Evolutionary conservation across 1,284 basidiomycete species (phyloP), one percentile per base, ranked within the genome.

Genomic region (Marasmius tenuissimus): DNA sequence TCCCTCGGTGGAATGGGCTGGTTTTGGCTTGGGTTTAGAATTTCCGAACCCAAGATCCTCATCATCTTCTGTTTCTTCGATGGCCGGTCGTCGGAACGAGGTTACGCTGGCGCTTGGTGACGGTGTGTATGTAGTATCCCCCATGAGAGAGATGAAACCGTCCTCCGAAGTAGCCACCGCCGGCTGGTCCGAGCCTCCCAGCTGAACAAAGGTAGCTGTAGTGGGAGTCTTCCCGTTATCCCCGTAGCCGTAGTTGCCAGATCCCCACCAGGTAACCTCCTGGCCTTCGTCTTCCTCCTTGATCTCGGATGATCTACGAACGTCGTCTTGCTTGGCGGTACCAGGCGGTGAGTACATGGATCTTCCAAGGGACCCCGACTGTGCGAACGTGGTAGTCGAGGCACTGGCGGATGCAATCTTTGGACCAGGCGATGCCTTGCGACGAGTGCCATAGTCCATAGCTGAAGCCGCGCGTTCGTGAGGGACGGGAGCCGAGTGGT

Each of bases 1-100:
- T 51, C 61, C 66, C 52, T 68, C 72, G 55, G 72, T 68, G 22
- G 68, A 68, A 16, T 71, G 68, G 4, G 70, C 68, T 57, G 78
- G 76, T 61, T 76, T 78, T 42, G 69, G 74, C 73, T 76, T 82
- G 57, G 68, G 72, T 37, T 81, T 79, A 3, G 77, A 78, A 71
- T 98, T 99, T 11, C 96, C 94, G 62, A 99, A 83, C 2, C 97
- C 97, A 42, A 98, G 83, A 68, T 98, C 94, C 57, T 96, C 94
- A 4, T 90, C 88, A 18, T 92, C 92, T 4, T 92, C 88, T 4
- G 87, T 86, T 35, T 84, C 76, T 27, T 73, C 74, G 54, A 70
- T 64, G 63, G 18, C 67, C 38, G 51, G 65, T 67, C 58, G 70
- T 38, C 35, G 66, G 67, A 42, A 68, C 68, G 57, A 69, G 66